Percentiles rank a stretch among this genome's conserved stretches.
Conservation (phyloP, 306 rosid species). For the Rosa lucieae region DNA sequence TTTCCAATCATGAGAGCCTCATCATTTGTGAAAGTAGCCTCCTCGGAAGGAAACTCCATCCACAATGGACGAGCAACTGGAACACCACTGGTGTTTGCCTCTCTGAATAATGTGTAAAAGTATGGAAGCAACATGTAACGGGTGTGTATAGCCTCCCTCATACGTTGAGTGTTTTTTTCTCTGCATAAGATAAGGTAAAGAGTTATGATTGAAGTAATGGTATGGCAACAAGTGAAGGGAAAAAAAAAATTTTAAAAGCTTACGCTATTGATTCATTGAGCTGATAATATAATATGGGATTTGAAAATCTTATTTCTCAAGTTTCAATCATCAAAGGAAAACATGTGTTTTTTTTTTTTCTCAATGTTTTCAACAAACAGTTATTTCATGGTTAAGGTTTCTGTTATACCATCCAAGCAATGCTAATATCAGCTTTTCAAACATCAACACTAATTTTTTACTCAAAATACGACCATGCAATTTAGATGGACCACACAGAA, state of each 20-base stretch:
- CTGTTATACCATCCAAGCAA: not conserved
- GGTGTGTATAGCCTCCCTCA: constrained; percentile 77
- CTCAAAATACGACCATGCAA: not conserved
- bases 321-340: not conserved
- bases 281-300: not conserved
- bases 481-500: not conserved
- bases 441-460: not conserved
- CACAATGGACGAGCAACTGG: constrained; percentile 91
- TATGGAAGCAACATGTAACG: constrained; percentile 89
- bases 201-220: constrained; percentile 18
- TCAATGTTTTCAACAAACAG: not conserved
- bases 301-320: not conserved
- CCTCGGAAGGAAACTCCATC: constrained; percentile 98
- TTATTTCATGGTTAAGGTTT: not conserved
- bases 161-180: constrained; percentile 69
- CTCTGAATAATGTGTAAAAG: constrained; percentile 89
- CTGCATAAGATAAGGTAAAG: constrained; percentile 48
- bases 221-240: not conserved
- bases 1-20: constrained; percentile 96
- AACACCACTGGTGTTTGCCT: constrained; percentile 80
- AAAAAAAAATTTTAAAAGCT: not conserved
- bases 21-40: constrained; percentile 84
- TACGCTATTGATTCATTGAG: not conserved
- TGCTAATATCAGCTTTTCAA: not conserved
- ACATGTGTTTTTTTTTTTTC: not conserved